Evolutionary conservation across 176 grass and related monocot genomes (phyloP), one percentile per base, ranked within the genome.

Genomic region (Triticum dicoccoides): DNA sequence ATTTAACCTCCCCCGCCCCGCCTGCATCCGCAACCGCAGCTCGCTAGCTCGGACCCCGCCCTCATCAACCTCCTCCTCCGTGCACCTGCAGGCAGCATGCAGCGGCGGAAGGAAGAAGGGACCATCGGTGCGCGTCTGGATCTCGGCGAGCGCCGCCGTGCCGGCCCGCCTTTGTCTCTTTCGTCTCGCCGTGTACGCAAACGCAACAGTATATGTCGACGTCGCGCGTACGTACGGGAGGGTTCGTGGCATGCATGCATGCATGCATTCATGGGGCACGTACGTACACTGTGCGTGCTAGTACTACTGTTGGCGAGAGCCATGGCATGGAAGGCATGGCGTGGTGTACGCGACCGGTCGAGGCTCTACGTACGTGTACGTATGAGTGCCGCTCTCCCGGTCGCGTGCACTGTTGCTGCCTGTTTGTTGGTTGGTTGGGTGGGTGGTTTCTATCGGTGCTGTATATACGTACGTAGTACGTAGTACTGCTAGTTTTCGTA

Each of bases 1-100:
- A 75, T 75, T 75, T 75, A 75, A 75, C 72, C 23, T 8, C 41
- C 41, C 42, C 3, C 11, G 72, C 41, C 42, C 3, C 44, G 72
- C 72, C 72, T 49, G 72, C 72, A 75, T 75, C 72, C 42, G 72
- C 72, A 75, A 75, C 72, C 72, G 72, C 72, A 75, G 25, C 42
- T 75, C 42, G 72, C n/a, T 24, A 71, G 69, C 41, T 27, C 41
- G 72, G 72, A 75, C 72, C 70, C 11, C 32, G 17, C 30, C 13
- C 5, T 5, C 65, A 67, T 67, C 65, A 34, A 67, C 69, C 37
- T 15, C 70, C 41, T 15, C 72, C 29, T 29, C 29, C 29, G 29
- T 29, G 29, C 29, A 29, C 29, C 29, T 29, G 29, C 29, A 29
- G 29, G 29, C 29, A 29, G 29, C 29, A 29, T 29, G 29, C 29